Conservation (phyloP, 2,329 filamentous ascomycete genomes). For the Metarhizium humberi region DNA sequence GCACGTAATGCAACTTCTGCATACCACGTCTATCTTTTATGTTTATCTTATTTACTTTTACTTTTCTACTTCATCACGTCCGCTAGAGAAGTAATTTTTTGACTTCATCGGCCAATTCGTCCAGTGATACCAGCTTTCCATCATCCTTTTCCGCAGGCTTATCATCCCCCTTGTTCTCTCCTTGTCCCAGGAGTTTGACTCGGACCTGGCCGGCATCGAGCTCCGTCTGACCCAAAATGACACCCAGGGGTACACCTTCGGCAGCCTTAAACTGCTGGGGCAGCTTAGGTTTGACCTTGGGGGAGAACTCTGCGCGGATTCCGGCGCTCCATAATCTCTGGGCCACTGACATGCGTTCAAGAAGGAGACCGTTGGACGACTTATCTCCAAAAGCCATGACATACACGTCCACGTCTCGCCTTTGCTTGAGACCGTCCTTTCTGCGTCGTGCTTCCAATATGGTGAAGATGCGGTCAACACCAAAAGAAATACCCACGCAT, state of each 20-base stretch:
- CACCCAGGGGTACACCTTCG: slow-evolving; percentile 75
- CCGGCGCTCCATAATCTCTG: slow-evolving; percentile 75
- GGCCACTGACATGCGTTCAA: slow-evolving; percentile 75
- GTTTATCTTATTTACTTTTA: background rate
- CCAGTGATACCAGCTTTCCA: slow-evolving; percentile 62
- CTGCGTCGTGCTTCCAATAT: slow-evolving; percentile 74
- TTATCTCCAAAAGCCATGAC: slow-evolving; percentile 93
- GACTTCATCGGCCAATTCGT: slow-evolving; percentile 54
- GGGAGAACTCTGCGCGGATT: slow-evolving; percentile 73
- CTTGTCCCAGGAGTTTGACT: slow-evolving; percentile 69
- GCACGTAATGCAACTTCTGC: background rate
- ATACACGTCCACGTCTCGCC: slow-evolving; percentile 65
- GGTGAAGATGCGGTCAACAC: slow-evolving; percentile 90
- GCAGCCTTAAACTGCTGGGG: slow-evolving; percentile 86
- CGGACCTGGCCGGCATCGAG: slow-evolving; percentile 73
- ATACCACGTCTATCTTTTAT: background rate
- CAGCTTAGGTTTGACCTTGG: slow-evolving; percentile 86
- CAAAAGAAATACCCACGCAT: slow-evolving; percentile 65
- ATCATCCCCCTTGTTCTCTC: slow-evolving; percentile 66
- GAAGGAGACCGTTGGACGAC: slow-evolving; percentile 69
- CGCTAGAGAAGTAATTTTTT: slow-evolving; percentile 23
- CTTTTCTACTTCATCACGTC: background rate
- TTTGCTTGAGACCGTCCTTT: slow-evolving; percentile 51
- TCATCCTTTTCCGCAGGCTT: slow-evolving; percentile 82
- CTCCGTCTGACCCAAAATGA: slow-evolving; percentile 90